Evolutionary conservation across 306 rosid genomes (phyloP).

Genomic region (Rosa chinensis): DNA sequence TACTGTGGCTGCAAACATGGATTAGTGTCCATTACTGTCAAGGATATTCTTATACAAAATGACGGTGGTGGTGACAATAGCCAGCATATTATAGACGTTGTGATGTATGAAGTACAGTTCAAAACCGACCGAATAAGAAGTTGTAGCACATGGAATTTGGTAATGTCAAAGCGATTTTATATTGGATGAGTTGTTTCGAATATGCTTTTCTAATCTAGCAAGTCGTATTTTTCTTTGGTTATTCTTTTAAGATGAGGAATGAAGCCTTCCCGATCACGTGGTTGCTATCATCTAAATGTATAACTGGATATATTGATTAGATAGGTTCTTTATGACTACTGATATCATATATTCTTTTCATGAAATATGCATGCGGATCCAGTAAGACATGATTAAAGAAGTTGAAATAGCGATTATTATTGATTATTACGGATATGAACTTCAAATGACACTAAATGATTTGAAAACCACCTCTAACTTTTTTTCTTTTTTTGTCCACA

Average conservation of each 20-base stretch:
- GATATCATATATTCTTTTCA: background rate
- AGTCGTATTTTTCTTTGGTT: background rate
- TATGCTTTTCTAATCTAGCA: background rate
- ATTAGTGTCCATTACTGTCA: background rate
- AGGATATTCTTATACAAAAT: background rate
- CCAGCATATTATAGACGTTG: background rate
- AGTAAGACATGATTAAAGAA: background rate
- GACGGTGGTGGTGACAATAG: background rate
- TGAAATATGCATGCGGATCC: background rate
- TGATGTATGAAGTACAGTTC: background rate
- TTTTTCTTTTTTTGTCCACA: background rate
- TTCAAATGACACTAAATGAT: background rate
- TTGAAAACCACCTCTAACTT: background rate
- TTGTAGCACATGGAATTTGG: constrained; percentile 4
- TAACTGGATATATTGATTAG: background rate
- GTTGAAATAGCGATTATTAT: background rate
- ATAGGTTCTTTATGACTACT: background rate
- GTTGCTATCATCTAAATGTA: background rate
- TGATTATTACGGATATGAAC: background rate
- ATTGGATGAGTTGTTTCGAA: background rate
- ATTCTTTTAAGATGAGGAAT: background rate
- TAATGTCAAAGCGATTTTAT: background rate
- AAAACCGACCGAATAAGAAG: background rate
- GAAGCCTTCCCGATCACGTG: background rate
- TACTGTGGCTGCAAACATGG: constrained; percentile 10